Evolutionary conservation across 169 alveolate species (phyloP).

Genomic region (Babesia bigemina): DNA sequence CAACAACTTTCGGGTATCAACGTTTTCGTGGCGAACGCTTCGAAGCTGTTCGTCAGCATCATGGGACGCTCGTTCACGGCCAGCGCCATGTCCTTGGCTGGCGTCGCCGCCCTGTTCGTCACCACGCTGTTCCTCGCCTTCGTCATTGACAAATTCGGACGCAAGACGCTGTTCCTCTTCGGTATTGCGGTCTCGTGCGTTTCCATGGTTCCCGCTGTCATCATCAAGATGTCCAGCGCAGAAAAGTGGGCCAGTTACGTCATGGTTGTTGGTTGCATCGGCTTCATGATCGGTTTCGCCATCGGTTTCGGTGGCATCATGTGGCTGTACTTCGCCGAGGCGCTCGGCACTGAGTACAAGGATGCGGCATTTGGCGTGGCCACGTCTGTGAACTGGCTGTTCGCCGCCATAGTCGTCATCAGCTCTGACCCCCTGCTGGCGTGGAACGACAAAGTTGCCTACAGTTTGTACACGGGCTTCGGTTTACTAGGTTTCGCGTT

Average conservation of each 20-base stretch:
- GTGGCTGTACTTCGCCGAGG: conserved; percentile 85
- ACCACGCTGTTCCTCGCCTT: conserved; percentile 72
- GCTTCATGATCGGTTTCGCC: conserved; percentile 81
- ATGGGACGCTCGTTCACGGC: conserved; percentile 65
- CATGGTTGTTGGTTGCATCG: conserved; percentile 68
- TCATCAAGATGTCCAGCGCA: conserved; percentile 11
- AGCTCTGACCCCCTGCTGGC: conserved; percentile 78
- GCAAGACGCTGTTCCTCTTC: conserved; percentile 75
- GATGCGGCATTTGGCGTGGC: conserved; percentile 82
- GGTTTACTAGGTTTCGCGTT: conserved; percentile 67
- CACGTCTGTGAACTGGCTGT: conserved; percentile 79
- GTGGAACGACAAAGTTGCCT: conserved; percentile 65
- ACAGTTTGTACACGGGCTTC: conserved; percentile 72
- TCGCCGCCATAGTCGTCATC: conserved; percentile 76
- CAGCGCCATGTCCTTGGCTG: conserved; percentile 69
- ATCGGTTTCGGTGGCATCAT: conserved; percentile 85
- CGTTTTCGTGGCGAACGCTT: conserved; percentile 80
- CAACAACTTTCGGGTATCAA: conserved; percentile 86
- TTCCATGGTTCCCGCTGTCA: conserved; percentile 74
- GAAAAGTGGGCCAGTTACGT: conserved; percentile 37
- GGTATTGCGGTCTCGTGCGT: conserved; percentile 69
- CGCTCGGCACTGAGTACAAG: conserved; percentile 82
- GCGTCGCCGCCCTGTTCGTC: conserved; percentile 68
- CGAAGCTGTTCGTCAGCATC: conserved; percentile 73
- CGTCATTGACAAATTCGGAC: conserved; percentile 80